Evolutionary conservation across 345 rosid genomes (phyloP).

Genomic region (Adansonia digitata): DNA sequence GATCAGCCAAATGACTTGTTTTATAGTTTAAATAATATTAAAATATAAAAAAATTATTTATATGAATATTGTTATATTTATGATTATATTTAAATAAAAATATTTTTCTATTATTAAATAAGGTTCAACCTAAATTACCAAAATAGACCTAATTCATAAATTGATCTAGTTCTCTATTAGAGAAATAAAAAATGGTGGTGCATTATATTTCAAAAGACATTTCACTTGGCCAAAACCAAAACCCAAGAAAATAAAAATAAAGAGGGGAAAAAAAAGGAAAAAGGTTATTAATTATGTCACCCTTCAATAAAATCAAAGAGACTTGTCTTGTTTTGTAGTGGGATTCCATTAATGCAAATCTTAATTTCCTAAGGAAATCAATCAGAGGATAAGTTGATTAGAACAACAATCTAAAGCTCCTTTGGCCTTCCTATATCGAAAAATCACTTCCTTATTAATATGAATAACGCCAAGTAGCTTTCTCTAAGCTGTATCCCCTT

Average conservation of each 20-base stretch:
- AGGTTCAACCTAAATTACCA: too few relatives aligned
- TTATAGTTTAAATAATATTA: too few relatives aligned
- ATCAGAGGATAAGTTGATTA: background rate
- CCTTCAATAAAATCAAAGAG: background rate
- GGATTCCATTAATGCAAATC: background rate
- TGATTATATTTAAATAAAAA: too few relatives aligned
- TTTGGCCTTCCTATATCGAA: too few relatives aligned
- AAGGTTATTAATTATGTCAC: background rate
- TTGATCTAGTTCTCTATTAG: background rate
- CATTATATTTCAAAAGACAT: background rate
- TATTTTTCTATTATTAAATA: too few relatives aligned
- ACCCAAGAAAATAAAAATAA: too few relatives aligned
- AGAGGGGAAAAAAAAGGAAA: background rate
- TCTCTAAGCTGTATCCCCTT: background rate
- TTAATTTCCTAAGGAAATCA: background rate
- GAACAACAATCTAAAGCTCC: background rate
- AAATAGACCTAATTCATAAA: too few relatives aligned
- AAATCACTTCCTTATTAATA: background rate
- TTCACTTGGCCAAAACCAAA: background rate
- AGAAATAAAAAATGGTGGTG: background rate
- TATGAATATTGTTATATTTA: too few relatives aligned
- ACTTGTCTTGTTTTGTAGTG: background rate
- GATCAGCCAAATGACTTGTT: too few relatives aligned
- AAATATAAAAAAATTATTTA: too few relatives aligned
- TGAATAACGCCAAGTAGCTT: background rate